A percentile compares a stretch with the other conserved stretches of the same genome.
These are phyloP conservation scores for Hymenoscyphus salicellus DNA, from an alignment of 2,329 filamentous ascomycete genomes.

Conservation along the genomic window DNA sequence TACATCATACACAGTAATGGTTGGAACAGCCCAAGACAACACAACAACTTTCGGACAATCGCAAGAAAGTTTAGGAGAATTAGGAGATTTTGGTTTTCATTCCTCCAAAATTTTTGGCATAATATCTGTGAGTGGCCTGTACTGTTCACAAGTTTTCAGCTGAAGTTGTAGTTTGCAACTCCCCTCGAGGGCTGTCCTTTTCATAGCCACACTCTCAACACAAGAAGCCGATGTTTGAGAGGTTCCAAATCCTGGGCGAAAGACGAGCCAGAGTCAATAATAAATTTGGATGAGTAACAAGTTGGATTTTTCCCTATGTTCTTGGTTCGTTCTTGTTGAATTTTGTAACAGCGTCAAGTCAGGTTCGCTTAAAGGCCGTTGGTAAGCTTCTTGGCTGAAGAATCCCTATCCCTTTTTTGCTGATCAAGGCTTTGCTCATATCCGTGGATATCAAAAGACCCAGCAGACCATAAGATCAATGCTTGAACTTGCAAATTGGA, in stretches of 20 bases:
- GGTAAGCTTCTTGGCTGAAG: neutral
- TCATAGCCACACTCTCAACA: too few relatives aligned
- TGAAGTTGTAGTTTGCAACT: too few relatives aligned
- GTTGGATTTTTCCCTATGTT: neutral
- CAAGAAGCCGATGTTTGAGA: neutral
- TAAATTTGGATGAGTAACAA: neutral
- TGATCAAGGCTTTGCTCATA: constrained; percentile 55
- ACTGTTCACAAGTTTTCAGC: too few relatives aligned
- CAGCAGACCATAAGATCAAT: constrained; percentile 73
- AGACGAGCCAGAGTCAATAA: neutral
- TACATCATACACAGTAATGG: too few relatives aligned
- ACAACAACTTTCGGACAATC: too few relatives aligned
- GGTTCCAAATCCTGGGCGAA: neutral
- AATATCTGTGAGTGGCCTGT: too few relatives aligned
- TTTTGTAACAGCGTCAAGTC: neutral
- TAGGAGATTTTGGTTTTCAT: too few relatives aligned
- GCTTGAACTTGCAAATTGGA: constrained; percentile 60
- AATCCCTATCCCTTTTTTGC: constrained; percentile 7
- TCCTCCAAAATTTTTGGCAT: too few relatives aligned
- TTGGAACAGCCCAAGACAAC: too few relatives aligned
- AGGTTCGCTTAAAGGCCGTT: neutral
- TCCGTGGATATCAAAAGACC: constrained; percentile 64
- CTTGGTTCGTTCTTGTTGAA: neutral
- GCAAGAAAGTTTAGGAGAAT: too few relatives aligned
- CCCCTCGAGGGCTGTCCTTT: too few relatives aligned